Conservation (phyloP, 2,329 filamentous ascomycete species). For the Fusarium praegraminearum region DNA sequence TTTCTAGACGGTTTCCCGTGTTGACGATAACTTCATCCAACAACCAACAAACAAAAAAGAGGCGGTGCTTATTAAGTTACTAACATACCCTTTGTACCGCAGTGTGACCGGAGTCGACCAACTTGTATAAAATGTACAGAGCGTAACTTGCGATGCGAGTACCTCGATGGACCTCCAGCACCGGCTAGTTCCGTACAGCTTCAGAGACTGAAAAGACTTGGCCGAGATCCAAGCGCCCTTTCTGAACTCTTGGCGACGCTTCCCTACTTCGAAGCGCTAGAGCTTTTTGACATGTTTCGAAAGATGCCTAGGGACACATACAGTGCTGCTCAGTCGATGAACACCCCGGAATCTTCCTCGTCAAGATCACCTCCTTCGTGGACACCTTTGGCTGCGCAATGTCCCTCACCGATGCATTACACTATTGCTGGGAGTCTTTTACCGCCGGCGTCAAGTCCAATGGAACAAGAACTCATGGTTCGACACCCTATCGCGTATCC, state of each 20-base stretch:
- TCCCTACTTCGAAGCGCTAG: conserved; percentile 4
- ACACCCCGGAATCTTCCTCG: background rate
- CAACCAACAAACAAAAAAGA: background rate
- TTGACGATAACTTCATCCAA: background rate
- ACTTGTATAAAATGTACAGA: conserved; percentile 1
- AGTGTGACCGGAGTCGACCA: conserved; percentile 7
- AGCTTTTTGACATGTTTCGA: background rate
- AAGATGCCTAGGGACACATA: background rate
- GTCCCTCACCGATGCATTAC: background rate
- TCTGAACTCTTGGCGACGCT: background rate
- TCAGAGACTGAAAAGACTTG: background rate
- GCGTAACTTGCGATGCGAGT: background rate
- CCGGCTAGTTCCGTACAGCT: background rate
- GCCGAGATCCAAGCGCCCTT: background rate
- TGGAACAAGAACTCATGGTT: conserved; percentile 11
- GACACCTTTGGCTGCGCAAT: background rate
- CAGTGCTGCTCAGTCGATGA: background rate
- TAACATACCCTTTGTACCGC: background rate
- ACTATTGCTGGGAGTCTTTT: background rate
- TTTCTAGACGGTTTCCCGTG: background rate
- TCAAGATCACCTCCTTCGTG: background rate
- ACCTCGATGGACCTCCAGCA: background rate
- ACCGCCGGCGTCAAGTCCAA: background rate
- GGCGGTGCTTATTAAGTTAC: background rate
- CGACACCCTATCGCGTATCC: background rate